Evolutionary conservation across 345 rosid genomes (phyloP).

Genomic region (Gossypium raimondii): DNA sequence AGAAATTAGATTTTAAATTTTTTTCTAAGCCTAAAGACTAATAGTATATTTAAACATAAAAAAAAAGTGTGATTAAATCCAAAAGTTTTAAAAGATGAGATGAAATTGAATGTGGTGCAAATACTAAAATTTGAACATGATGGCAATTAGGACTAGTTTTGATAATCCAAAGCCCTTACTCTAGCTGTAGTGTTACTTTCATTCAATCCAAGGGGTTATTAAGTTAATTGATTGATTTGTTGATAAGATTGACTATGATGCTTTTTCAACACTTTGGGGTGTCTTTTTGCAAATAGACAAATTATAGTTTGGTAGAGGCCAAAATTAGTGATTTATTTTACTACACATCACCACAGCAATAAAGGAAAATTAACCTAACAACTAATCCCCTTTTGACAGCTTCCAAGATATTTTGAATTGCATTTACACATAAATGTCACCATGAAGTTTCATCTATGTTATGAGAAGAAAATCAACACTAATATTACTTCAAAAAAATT

Average conservation of each 20-base stretch:
- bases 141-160: not conserved
- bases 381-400: not conserved
- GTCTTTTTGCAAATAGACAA: not conserved
- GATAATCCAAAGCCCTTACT: too few relatives aligned
- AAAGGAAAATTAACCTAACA: not conserved
- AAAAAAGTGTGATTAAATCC: too few relatives aligned
- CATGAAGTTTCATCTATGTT: too few relatives aligned
- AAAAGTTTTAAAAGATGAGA: too few relatives aligned
- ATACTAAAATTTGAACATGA: not conserved
- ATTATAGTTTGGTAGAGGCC: not conserved
- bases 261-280: not conserved
- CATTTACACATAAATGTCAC: not conserved
- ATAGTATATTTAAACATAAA: too few relatives aligned
- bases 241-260: not conserved
- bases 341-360: not conserved
- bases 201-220: not conserved
- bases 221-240: not conserved
- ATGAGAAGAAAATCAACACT: too few relatives aligned
- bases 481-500: too few relatives aligned
- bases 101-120: too few relatives aligned
- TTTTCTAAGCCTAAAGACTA: too few relatives aligned
- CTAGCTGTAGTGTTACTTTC: too few relatives aligned
- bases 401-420: conserved; percentile 1
- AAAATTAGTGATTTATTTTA: not conserved
- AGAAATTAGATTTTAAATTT: too few relatives aligned